Evolutionary conservation across 768 basidiomycete genomes (phyloP).

Genomic region (Lactifluus rugatus): DNA sequence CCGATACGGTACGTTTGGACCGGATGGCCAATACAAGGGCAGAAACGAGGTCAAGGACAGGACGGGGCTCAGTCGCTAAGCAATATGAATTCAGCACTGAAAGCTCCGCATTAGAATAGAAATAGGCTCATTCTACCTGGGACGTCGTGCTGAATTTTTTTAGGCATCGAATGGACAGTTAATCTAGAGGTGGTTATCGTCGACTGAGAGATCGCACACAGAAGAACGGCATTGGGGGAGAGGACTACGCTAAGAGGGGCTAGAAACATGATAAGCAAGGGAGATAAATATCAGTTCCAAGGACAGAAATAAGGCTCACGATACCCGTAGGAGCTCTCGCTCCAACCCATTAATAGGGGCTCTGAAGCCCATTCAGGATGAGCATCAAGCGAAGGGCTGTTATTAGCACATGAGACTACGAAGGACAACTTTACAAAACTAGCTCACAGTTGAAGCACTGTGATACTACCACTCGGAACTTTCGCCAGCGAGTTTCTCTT

Average conservation of each 20-base stretch:
- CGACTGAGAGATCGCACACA: constrained; percentile 40
- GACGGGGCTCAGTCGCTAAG: constrained; percentile 11
- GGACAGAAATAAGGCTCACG: neutral
- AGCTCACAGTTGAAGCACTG: constrained; percentile 12
- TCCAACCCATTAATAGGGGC: constrained; percentile 12
- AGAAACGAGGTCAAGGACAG: constrained; percentile 14
- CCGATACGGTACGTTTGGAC: constrained; percentile 43
- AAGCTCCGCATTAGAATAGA: neutral
- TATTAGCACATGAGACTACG: neutral
- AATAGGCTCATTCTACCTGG: constrained; percentile 16
- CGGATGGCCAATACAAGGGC: constrained; percentile 36
- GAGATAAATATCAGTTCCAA: neutral
- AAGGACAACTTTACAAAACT: neutral
- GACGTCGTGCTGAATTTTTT: neutral
- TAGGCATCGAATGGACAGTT: constrained; percentile 14
- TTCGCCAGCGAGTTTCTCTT: neutral
- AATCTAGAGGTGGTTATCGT: constrained; percentile 8
- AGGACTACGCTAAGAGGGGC: constrained; percentile 46
- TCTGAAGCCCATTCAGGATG: constrained; percentile 10
- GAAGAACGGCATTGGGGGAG: constrained; percentile 51
- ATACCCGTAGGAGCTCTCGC: constrained; percentile 8
- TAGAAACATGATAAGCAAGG: constrained; percentile 23
- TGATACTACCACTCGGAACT: constrained; percentile 2
- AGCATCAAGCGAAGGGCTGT: constrained; percentile 9
- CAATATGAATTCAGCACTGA: neutral